phyloP scores from a whole-genome alignment of 2,329 filamentous ascomycete genomes.

The Clonostachys solani region DNA sequence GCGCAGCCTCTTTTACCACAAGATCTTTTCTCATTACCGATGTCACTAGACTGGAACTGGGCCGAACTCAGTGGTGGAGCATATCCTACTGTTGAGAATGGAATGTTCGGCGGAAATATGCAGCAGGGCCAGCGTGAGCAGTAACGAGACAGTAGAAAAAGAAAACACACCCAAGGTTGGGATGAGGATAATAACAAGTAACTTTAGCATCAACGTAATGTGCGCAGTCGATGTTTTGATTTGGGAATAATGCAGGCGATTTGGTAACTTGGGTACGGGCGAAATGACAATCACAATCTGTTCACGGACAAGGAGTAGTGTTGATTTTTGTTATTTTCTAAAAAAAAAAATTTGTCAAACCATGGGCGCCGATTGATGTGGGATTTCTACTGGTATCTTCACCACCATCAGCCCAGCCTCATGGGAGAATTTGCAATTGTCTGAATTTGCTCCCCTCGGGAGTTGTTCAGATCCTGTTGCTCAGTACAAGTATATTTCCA shows the following conservation, averaged over 20 bases:
- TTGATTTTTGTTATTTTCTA: no score
- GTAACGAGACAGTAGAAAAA: not conserved
- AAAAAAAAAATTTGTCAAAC: no score
- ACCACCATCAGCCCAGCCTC: no score
- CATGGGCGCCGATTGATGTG: no score
- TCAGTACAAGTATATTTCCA: not conserved
- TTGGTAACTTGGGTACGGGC: no score
- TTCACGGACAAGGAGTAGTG: no score
- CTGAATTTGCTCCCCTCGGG: not conserved
- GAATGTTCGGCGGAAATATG: slow-evolving; percentile 32
- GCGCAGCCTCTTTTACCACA: slow-evolving; percentile 88
- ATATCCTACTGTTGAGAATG: slow-evolving; percentile 62
- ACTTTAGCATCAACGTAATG: not conserved
- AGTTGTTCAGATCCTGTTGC: not conserved
- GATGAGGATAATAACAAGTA: not conserved
- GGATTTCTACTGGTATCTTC: no score
- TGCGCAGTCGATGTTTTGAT: no score
- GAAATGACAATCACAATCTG: no score
- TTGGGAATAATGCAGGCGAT: no score
- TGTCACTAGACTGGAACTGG: slow-evolving; percentile 90
- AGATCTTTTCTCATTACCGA: slow-evolving; percentile 92
- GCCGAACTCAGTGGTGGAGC: slow-evolving; percentile 63
- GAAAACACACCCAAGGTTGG: not conserved
- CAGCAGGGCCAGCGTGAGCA: slow-evolving; percentile 4
- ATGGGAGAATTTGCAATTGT: no score